A percentile compares a stretch with the other conserved stretches of the same genome.
Conservation (phyloP, 2,329 filamentous ascomycete species). For the Pseudohalonectria lignicola region DNA sequence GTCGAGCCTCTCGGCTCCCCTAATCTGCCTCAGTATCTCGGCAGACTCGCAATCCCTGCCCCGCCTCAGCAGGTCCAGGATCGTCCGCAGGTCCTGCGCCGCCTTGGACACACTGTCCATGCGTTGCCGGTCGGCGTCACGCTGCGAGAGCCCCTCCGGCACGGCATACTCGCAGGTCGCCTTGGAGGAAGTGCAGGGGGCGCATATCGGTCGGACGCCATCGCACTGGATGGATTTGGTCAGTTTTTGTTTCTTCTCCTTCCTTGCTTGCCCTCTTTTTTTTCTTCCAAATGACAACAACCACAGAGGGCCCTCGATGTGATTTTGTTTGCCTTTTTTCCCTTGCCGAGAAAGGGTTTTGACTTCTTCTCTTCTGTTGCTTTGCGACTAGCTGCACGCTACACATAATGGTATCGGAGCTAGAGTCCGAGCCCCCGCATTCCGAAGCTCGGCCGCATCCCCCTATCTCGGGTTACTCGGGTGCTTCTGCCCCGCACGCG, state of each 20-base stretch:
- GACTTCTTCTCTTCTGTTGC: background rate
- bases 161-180: conserved; percentile 1
- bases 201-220: conserved; percentile 4
- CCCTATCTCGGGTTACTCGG: background rate
- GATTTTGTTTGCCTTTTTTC: background rate
- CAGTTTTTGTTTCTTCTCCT: background rate
- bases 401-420: too few relatives aligned
- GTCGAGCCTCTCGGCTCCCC: conserved; percentile 1
- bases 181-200: background rate
- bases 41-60: background rate
- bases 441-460: too few relatives aligned
- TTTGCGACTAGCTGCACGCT: too few relatives aligned
- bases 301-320: too few relatives aligned
- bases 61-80: conserved; percentile 2
- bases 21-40: conserved; percentile 1
- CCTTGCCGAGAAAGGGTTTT: background rate
- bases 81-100: background rate
- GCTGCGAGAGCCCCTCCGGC: conserved; percentile 3
- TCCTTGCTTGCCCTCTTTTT: too few relatives aligned
- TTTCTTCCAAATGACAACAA: too few relatives aligned
- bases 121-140: conserved; percentile 1
- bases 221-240: conserved; percentile 2
- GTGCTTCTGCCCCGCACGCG: background rate
- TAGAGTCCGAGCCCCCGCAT: too few relatives aligned
- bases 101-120: background rate